A percentile compares a stretch with the other conserved stretches of the same genome.
phyloP scores from a whole-genome alignment of 2,329 filamentous ascomycete species.

The Diplodia seriata region DNA sequence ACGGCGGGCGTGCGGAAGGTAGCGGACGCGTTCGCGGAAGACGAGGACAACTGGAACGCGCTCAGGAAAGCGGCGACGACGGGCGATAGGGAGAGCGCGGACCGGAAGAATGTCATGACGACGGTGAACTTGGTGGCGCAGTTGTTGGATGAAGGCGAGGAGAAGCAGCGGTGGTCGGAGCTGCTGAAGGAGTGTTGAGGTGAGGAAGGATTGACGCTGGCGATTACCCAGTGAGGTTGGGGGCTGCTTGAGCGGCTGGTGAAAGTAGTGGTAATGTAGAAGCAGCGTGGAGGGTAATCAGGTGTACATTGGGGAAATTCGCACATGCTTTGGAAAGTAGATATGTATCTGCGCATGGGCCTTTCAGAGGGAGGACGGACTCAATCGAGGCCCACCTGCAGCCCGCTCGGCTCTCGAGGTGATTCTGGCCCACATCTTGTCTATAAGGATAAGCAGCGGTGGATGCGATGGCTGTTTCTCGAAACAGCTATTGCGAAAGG shows the following conservation, averaged over 20 bases:
- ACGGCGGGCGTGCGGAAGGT: slow-evolving; percentile 20
- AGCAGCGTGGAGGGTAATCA: background rate
- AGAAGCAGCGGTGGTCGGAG: slow-evolving; percentile 10
- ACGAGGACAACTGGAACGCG: slow-evolving; percentile 21
- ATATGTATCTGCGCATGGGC: background rate
- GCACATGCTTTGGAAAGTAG: background rate
- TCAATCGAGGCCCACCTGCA: no score
- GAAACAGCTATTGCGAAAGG: no score
- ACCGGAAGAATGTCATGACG: slow-evolving; percentile 15
- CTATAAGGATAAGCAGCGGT: no score
- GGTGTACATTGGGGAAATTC: background rate
- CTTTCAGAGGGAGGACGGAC: no score
- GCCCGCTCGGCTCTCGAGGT: no score
- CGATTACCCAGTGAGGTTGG: background rate
- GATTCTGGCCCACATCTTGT: no score
- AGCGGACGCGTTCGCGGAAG: slow-evolving; percentile 12
- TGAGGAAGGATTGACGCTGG: background rate
- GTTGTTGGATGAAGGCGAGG: slow-evolving; percentile 1
- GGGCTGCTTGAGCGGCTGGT: background rate
- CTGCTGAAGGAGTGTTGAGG: slow-evolving; percentile 7
- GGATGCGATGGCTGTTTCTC: no score
- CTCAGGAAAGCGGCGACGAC: slow-evolving; percentile 5
- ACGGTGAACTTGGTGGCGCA: slow-evolving; percentile 14
- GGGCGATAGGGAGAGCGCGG: background rate
- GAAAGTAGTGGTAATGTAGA: background rate